These are phyloP conservation scores for Sporobolomyces pararoseus DNA, from an alignment of 768 basidiomycete genomes.

Conservation along the genomic window DNA sequence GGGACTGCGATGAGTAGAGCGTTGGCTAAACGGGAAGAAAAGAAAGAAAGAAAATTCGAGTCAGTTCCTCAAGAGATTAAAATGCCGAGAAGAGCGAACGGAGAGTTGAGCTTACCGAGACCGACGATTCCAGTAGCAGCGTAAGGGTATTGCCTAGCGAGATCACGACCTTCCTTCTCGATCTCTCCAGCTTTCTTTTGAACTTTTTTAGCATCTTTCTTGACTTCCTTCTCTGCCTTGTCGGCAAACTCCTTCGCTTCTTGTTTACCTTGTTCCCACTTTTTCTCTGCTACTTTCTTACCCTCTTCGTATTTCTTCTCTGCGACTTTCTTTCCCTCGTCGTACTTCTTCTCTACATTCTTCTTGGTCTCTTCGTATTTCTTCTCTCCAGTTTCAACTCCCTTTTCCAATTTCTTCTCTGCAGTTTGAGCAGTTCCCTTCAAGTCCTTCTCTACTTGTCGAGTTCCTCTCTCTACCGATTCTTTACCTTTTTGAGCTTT, in stretches of 20 bases:
- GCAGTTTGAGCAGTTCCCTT: too few relatives aligned
- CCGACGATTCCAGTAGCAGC: slow-evolving; percentile 50
- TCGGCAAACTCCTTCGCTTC: slow-evolving; percentile 16
- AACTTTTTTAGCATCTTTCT: slow-evolving; percentile 37
- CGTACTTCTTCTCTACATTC: not conserved
- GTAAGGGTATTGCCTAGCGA: slow-evolving; percentile 43
- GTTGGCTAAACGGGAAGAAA: slow-evolving; percentile 50
- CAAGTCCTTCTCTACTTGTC: slow-evolving; percentile 8
- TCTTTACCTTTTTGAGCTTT: not conserved
- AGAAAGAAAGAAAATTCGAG: not conserved
- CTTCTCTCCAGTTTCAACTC: slow-evolving; percentile 44
- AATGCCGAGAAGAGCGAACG: too few relatives aligned
- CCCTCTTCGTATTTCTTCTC: slow-evolving; percentile 5
- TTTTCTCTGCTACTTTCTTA: slow-evolving; percentile 40
- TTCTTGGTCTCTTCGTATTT: slow-evolving; percentile 36
- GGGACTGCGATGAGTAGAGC: slow-evolving; percentile 48
- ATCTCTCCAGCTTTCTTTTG: slow-evolving; percentile 25
- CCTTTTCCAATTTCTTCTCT: slow-evolving; percentile 35
- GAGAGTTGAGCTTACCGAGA: slow-evolving; percentile 42
- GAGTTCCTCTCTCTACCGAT: slow-evolving; percentile 10
- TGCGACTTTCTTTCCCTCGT: slow-evolving; percentile 6
- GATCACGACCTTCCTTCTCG: slow-evolving; percentile 31
- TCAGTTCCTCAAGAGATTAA: not conserved
- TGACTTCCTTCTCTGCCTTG: slow-evolving; percentile 24
- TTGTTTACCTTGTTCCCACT: slow-evolving; percentile 9